Conservation (phyloP, 2,329 filamentous ascomycete genomes). For the Penicillium sclerotiorum region DNA sequence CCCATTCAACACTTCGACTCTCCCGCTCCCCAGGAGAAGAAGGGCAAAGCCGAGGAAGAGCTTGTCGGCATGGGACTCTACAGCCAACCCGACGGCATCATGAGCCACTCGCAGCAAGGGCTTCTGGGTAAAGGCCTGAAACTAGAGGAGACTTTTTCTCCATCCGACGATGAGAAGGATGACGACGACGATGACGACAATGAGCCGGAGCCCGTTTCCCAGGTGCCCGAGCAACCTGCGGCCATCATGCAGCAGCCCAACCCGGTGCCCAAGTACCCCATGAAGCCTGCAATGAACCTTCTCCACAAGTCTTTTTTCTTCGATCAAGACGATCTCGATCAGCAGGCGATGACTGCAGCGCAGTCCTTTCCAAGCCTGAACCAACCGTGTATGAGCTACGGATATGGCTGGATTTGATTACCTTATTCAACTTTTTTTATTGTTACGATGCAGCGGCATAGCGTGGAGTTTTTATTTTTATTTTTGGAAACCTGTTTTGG, state of each 20-base stretch:
- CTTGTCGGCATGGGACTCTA: slow-evolving; percentile 72
- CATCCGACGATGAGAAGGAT: slow-evolving; percentile 64
- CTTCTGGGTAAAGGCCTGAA: slow-evolving; percentile 72
- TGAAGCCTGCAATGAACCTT: slow-evolving; percentile 29
- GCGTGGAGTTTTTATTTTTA: slow-evolving; percentile 33
- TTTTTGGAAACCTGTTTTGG: slow-evolving; percentile 18
- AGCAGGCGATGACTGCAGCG: slow-evolving; percentile 22
- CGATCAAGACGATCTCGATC: slow-evolving; percentile 32
- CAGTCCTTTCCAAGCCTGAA: slow-evolving; percentile 32
- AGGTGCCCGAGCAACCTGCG: slow-evolving; percentile 6
- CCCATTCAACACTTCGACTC: slow-evolving; percentile 39
- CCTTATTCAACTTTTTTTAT: slow-evolving; percentile 11
- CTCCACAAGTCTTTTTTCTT: slow-evolving; percentile 39
- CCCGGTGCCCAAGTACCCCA: slow-evolving; percentile 19
- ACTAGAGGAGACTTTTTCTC: slow-evolving; percentile 73
- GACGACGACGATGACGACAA: slow-evolving; percentile 42
- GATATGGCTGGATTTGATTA: slow-evolving; percentile 37
- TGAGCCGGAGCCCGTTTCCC: slow-evolving; percentile 12
- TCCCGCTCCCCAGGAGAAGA: slow-evolving; percentile 31
- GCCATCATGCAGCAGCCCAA: slow-evolving; percentile 14
- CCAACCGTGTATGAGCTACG: slow-evolving; percentile 37
- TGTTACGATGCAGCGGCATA: slow-evolving; percentile 32
- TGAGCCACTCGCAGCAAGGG: slow-evolving; percentile 60
- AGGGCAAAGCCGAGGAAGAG: slow-evolving; percentile 55
- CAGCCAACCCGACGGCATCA: slow-evolving; percentile 66